A percentile compares a stretch with the other conserved stretches of the same genome.
phyloP scores from a whole-genome alignment of 768 basidiomycete genomes.

The Psilocybe cubensis region DNA sequence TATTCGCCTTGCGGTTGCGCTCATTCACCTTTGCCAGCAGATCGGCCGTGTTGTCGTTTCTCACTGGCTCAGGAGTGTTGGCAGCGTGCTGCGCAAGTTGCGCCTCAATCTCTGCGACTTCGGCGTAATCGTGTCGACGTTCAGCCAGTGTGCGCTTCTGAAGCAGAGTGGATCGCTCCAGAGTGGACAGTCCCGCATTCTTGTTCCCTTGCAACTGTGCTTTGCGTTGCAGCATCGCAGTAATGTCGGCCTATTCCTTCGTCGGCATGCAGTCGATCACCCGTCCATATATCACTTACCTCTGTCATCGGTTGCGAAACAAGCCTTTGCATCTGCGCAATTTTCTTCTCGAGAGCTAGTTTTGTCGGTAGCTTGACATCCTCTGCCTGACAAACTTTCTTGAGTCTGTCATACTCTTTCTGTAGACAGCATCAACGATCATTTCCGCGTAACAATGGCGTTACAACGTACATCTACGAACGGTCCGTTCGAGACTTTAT shows the following conservation, averaged over 20 bases:
- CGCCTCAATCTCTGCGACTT: conserved; percentile 63
- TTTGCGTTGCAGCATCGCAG: conserved; percentile 77
- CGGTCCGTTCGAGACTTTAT: conserved; percentile 79
- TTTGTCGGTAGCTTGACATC: conserved; percentile 71
- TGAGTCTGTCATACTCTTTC: conserved; percentile 76
- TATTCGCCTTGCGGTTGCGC: conserved; percentile 83
- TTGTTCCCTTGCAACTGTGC: conserved; percentile 39
- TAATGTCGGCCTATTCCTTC: conserved; percentile 70
- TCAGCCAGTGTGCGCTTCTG: conserved; percentile 76
- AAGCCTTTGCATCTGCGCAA: conserved; percentile 61
- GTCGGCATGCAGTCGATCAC: not conserved
- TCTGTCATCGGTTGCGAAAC: conserved; percentile 74
- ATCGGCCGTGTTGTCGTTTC: conserved; percentile 37
- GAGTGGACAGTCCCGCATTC: conserved; percentile 39
- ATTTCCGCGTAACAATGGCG: not conserved
- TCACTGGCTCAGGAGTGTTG: conserved; percentile 18
- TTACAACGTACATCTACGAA: conserved; percentile 60
- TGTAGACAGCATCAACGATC: conserved; percentile 29
- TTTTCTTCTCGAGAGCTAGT: conserved; percentile 67
- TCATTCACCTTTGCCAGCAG: conserved; percentile 84
- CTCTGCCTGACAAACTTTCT: conserved; percentile 46
- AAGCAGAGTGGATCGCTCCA: conserved; percentile 69
- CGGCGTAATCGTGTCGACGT: conserved; percentile 70
- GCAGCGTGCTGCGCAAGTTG: conserved; percentile 53
- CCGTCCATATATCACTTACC: conserved; percentile 42